A percentile compares a stretch with the other conserved stretches of the same genome.
phyloP scores from a whole-genome alignment of 345 rosid genomes.

The Bruguiera sexangula region DNA sequence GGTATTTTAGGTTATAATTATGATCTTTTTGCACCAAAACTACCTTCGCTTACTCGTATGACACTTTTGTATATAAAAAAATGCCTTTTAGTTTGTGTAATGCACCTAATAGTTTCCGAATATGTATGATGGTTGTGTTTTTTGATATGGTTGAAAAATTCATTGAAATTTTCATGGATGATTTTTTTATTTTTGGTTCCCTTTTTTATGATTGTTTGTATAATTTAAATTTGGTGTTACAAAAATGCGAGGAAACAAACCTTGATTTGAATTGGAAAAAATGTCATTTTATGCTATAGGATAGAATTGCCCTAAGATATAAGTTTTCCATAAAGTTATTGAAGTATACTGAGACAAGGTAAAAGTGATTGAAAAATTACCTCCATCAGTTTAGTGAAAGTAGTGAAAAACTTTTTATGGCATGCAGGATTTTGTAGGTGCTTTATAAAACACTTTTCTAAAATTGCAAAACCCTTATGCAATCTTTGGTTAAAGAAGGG shows the following conservation, averaged over 20 bases:
- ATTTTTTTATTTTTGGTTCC: background rate
- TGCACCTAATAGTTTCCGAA: background rate
- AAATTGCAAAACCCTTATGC: background rate
- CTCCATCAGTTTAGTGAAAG: background rate
- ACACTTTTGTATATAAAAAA: background rate
- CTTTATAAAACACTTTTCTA: slow-evolving; percentile 1
- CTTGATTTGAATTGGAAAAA: background rate
- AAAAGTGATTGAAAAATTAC: too few relatives aligned
- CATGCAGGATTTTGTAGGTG: background rate
- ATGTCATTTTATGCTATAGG: too few relatives aligned
- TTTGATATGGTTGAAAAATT: background rate
- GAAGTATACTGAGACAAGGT: too few relatives aligned
- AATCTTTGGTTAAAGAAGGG: background rate
- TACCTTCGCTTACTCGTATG: background rate
- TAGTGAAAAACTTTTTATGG: background rate
- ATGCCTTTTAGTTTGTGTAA: background rate
- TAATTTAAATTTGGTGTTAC: background rate
- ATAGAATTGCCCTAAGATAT: too few relatives aligned
- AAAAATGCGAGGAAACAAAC: background rate
- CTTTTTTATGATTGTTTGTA: background rate
- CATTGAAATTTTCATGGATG: background rate
- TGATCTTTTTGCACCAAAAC: background rate
- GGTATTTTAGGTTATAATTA: background rate
- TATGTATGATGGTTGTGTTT: background rate
- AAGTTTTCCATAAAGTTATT: too few relatives aligned